phyloP scores from a whole-genome alignment of 345 rosid genomes.

The Camelina hispida region DNA sequence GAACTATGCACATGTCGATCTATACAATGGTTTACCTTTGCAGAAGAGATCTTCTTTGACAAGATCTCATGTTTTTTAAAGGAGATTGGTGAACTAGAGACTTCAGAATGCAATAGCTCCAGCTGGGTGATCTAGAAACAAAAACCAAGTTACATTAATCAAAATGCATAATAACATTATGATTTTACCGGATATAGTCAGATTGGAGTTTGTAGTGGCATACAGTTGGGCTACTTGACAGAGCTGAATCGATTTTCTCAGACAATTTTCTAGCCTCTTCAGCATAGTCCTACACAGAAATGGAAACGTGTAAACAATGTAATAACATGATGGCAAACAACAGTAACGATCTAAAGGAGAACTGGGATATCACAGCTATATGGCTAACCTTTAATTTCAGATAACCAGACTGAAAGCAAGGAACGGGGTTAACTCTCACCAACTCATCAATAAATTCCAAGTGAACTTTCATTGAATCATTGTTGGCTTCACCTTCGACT shows the following conservation, averaged over 20 bases:
- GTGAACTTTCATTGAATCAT: conserved; percentile 53
- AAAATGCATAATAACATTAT: conserved; percentile 22
- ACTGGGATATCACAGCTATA: conserved; percentile 25
- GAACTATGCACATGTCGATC: conserved; percentile 5
- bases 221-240: conserved; percentile 64
- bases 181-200: background rate
- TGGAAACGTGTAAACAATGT: conserved; percentile 19
- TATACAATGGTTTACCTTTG: conserved; percentile 58
- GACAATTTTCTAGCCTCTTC: conserved; percentile 66
- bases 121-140: conserved; percentile 65
- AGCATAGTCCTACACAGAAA: conserved; percentile 60
- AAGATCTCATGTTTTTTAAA: conserved; percentile 58
- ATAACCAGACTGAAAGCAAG: conserved; percentile 70
- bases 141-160: conserved; percentile 16
- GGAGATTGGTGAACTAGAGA: conserved; percentile 59
- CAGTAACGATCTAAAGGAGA: conserved; percentile 17
- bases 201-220: conserved; percentile 32
- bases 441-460: conserved; percentile 57
- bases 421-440: conserved; percentile 59
- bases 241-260: conserved; percentile 58
- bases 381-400: conserved; percentile 71
- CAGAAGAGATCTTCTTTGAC: conserved; percentile 58
- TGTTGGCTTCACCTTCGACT: conserved; percentile 52
- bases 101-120: conserved; percentile 66
- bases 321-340: conserved; percentile 22